Evolutionary conservation across 225 moss, liverwort and hornwort species (phyloP).

Genomic region (Bryum argenteum): DNA sequence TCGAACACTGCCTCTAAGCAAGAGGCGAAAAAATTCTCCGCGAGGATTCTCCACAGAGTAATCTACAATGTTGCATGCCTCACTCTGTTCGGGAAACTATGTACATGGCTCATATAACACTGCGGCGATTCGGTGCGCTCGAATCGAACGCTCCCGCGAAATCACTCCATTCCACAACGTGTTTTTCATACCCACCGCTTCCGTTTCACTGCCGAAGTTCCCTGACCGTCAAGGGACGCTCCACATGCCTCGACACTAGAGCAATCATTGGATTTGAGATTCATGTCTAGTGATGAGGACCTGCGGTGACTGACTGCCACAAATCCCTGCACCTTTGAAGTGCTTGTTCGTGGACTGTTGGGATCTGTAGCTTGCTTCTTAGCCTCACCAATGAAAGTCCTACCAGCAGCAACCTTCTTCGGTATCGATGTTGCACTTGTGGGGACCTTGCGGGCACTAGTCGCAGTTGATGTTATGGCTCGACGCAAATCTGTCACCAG

Average conservation of each 20-base stretch:
- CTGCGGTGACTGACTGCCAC: conserved; percentile 20
- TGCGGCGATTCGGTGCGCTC: not conserved
- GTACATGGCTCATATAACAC: conserved; percentile 5
- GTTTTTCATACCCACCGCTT: conserved; percentile 43
- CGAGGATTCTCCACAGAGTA: not conserved
- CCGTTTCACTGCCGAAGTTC: conserved; percentile 31
- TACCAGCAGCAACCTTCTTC: conserved; percentile 13
- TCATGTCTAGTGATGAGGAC: conserved; percentile 35
- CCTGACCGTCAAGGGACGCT: conserved; percentile 21
- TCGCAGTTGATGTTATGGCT: conserved; percentile 25
- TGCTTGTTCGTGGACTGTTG: conserved; percentile 20
- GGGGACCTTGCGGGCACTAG: conserved; percentile 18
- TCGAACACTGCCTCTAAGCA: conserved; percentile 14
- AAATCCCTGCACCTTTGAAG: conserved; percentile 23
- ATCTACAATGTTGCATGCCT: not conserved
- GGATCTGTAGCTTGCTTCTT: conserved; percentile 15
- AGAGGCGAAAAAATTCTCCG: conserved; percentile 8
- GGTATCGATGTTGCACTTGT: conserved; percentile 20
- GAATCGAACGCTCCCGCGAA: not conserved
- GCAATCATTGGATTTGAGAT: conserved; percentile 11
- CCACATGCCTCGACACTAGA: conserved; percentile 17
- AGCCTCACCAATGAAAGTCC: not conserved
- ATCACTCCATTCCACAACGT: not conserved
- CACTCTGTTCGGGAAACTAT: not conserved
- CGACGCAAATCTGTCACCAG: conserved; percentile 24